A percentile compares a stretch with the other conserved stretches of the same genome.
These are phyloP conservation scores for Erodium maritimum DNA, from an alignment of 345 rosid species.

Conservation along the genomic window DNA sequence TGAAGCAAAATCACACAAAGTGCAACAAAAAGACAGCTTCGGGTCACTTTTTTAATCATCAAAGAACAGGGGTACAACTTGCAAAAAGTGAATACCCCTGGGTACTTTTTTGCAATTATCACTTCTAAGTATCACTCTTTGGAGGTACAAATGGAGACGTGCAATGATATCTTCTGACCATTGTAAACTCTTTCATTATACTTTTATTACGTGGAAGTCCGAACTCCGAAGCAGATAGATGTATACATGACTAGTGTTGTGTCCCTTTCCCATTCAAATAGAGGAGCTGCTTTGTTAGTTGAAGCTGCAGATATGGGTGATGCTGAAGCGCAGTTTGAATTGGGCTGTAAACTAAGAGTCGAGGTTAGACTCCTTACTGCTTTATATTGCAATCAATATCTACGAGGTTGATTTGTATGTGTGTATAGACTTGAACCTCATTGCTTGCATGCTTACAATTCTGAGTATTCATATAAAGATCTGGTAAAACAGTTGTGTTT, in stretches of 20 bases:
- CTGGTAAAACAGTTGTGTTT: not conserved
- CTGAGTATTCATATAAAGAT: no score
- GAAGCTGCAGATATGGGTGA: constrained; percentile 96
- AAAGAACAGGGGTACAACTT: no score
- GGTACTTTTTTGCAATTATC: no score
- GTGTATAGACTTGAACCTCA: no score
- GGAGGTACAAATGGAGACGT: not conserved
- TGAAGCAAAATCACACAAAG: no score
- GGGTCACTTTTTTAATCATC: no score
- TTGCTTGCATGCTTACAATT: no score
- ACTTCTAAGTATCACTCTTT: no score
- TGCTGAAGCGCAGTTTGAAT: constrained; percentile 75
- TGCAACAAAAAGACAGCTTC: no score
- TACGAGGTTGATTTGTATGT: not conserved
- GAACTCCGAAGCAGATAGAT: not conserved
- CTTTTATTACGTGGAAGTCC: not conserved
- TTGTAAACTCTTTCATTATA: not conserved
- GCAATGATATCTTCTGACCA: not conserved
- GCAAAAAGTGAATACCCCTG: no score
- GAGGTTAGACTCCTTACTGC: constrained; percentile 36
- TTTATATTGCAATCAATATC: no score
- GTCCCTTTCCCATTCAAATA: constrained; percentile 9
- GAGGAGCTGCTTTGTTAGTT: constrained; percentile 87
- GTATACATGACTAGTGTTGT: constrained; percentile 3
- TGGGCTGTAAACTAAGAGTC: constrained; percentile 74